Percentiles rank a stretch among this genome's conserved stretches.
Evolutionary conservation across 306 rosid species (phyloP).

Genomic region (Cicer yamashitae): DNA sequence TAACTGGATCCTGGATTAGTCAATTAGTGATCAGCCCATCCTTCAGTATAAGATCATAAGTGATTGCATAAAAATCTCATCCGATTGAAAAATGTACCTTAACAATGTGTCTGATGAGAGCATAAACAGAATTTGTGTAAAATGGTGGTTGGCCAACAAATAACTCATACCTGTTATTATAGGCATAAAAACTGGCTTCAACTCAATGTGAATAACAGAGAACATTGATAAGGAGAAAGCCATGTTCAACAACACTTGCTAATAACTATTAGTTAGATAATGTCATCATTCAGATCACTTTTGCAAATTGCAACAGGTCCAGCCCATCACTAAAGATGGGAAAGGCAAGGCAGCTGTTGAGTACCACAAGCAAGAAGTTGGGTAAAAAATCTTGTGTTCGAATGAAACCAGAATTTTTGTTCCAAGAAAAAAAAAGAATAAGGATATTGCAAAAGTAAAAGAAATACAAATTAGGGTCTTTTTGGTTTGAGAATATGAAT

Average conservation of each 20-base stretch:
- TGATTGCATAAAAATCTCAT: constrained; percentile 14
- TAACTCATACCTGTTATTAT: constrained; percentile 82
- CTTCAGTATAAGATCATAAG: constrained; percentile 15
- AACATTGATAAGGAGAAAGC: constrained; percentile 26
- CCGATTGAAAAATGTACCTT: constrained; percentile 63
- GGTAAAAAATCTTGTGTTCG: constrained; percentile 23
- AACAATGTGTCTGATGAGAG: constrained; percentile 91
- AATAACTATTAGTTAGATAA: constrained; percentile 32
- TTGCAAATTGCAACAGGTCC: constrained; percentile 27
- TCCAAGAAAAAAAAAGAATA: not conserved
- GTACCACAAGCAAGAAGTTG: constrained; percentile 38
- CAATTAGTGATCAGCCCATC: constrained; percentile 43
- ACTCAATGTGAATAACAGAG: constrained; percentile 38
- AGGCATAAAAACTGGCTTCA: constrained; percentile 46
- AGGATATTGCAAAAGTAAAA: constrained; percentile 23
- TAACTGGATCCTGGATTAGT: constrained; percentile 87
- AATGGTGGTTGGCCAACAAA: constrained; percentile 99
- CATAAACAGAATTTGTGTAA: constrained; percentile 95
- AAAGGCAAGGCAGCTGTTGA: constrained; percentile 24
- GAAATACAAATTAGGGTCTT: not conserved
- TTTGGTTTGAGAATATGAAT: constrained; percentile 1
- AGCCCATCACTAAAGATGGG: not conserved
- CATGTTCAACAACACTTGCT: constrained; percentile 29
- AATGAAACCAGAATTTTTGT: constrained; percentile 11
- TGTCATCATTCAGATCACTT: constrained; percentile 35